Evolutionary conservation across 257 asterid species (phyloP), one percentile per base, ranked within the genome.

Genomic region (Datura wrightii): DNA sequence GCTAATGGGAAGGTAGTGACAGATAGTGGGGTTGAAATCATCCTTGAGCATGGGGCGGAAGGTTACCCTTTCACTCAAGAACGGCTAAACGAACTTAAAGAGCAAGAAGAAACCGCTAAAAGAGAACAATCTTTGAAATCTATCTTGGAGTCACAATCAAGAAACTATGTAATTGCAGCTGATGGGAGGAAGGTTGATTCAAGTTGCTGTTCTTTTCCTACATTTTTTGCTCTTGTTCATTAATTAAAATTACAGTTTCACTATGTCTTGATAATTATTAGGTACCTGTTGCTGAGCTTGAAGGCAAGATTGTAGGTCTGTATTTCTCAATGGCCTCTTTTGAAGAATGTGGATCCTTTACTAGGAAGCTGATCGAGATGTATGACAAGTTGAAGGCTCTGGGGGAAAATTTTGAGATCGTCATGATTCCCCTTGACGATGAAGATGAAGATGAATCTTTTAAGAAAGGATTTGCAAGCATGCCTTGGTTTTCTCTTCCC

Each of bases 401-500:
- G 86, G 93, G 90, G 5, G 90, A 79, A 48, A 85, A 89, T 50
- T 92, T 96, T 84, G 99, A 96, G 93, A 84, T 96, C 84, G 95
- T 94, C 87, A 91, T 90, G 94, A 81, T 96, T 74, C 98, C 99
- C 71, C 93, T 96, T 13, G 98, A 93, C 5, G 91, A 90, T 1
- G 80, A 74, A 74, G 93, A 92, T 42, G 98, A 92, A 41, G 98
- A 93, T 42, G 82, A 85, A 6, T 82, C 91, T 1, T 96, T 91
- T 82, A 85, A 69, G 53, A 65, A 89, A 87, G 92, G 79, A 62
- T 91, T 94, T 65, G 87, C 89, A 62, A 79, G 82, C 63, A 46
- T 94, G 74, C 98, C 99, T 3, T 93, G 98, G 97, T 83, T 86
- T 70, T 92, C 97, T 2, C 87, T 96, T 90, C 99, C 99, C 2